Evolutionary conservation across 768 basidiomycete species (phyloP), one percentile per base, ranked within the genome.

Genomic region (Pleurotus djamor): DNA sequence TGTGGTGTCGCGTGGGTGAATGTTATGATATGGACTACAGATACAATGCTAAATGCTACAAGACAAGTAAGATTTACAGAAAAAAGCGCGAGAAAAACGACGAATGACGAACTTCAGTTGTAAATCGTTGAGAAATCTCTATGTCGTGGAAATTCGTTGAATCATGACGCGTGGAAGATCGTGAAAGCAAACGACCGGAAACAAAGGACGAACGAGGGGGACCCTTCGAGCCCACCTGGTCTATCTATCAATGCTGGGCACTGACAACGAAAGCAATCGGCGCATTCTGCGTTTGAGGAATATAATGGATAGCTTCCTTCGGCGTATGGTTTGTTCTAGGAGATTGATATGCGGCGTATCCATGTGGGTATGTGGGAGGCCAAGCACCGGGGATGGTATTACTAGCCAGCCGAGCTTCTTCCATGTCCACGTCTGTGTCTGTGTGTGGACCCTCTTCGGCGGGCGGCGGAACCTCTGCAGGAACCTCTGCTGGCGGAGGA

Each of bases 351-450:
- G 54, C 37, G 21, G 35, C 54, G 32, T 56, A 56, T 2, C 54
- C 54, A 32, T 56, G 54, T 14, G 54, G 54, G 44, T 56, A 56
- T 12, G 54, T 32, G 1, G 54, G 54, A 4, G 54, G 54, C 54
- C 54, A 56, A 43, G 54, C 54, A 44, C 54, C 54, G 6, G 36
- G 36, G 4, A 34, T 37, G 17, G 54, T 56, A 33, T 56, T 56
- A 28, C 54, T 56, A 32, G 54, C 54, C 41, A 56, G 28, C 5
- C 54, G 54, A n/a, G 54, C 41, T 44, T 56, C 41, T n/a, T 56
- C 54, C 54, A 56, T 34, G 41, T 56, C 54, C 9, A 21, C 41
- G 13, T 56, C 54, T 37, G 44, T 34, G 17, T 56, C 37, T 4
- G 17, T 34, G 13, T 55, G 9, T 10, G 1, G 10, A 38, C 38